Evolutionary conservation across 2,329 filamentous ascomycete genomes (phyloP).

Genomic region (Lecanicillium sp.): DNA sequence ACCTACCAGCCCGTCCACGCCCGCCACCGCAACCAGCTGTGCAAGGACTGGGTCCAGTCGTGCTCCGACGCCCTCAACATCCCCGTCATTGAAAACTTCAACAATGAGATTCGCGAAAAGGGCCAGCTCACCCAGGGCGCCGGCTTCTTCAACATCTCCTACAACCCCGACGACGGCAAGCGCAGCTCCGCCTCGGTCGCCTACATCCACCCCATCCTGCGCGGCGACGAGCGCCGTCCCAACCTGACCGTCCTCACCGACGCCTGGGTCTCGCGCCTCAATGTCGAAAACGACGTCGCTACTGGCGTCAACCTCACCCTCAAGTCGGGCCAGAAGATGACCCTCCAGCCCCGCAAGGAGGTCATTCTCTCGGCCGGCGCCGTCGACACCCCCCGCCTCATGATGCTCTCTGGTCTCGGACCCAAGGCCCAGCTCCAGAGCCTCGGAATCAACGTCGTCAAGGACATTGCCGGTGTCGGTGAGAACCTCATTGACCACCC

Average conservation of each 20-base stretch:
- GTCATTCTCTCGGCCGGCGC: constrained; percentile 75
- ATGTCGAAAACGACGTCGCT: constrained; percentile 60
- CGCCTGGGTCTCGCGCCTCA: constrained; percentile 77
- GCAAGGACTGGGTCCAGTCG: constrained; percentile 79
- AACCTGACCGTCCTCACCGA: constrained; percentile 84
- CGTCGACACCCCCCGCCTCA: constrained; percentile 67
- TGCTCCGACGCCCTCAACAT: constrained; percentile 74
- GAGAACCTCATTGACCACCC: constrained; percentile 55
- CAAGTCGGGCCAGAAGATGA: constrained; percentile 41
- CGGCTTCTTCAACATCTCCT: constrained; percentile 85
- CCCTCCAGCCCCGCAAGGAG: constrained; percentile 61
- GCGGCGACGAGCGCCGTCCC: constrained; percentile 70
- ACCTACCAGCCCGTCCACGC: constrained; percentile 83
- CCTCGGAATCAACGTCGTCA: constrained; percentile 47
- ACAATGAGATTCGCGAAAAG: constrained; percentile 66
- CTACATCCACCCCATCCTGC: constrained; percentile 86
- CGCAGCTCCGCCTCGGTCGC: constrained; percentile 82
- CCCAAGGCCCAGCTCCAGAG: constrained; percentile 42
- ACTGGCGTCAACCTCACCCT: constrained; percentile 63
- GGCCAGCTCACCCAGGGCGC: constrained; percentile 69
- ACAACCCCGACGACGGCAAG: constrained; percentile 81
- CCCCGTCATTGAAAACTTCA: constrained; percentile 78
- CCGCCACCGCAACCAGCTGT: constrained; percentile 81
- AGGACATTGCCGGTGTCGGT: constrained; percentile 50
- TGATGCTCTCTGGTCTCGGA: constrained; percentile 50